These are phyloP conservation scores for Trichoderma guizhouense DNA, from an alignment of 2,329 filamentous ascomycete genomes.

Conservation along the genomic window DNA sequence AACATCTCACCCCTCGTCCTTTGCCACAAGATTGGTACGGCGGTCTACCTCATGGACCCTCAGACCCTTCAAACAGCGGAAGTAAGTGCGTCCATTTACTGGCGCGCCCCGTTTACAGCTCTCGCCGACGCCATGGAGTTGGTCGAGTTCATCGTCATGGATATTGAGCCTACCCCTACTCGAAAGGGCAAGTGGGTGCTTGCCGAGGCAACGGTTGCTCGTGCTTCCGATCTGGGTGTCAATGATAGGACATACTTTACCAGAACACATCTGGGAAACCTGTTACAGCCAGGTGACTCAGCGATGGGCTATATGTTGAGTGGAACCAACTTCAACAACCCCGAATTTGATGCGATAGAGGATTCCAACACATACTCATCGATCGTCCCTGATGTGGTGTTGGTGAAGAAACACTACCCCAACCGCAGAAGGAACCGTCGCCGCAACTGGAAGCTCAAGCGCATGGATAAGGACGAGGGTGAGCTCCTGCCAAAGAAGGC, in stretches of 20 bases:
- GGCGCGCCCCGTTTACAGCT: constrained; percentile 81
- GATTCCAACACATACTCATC: constrained; percentile 70
- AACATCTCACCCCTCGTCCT: constrained; percentile 85
- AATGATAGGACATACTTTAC: constrained; percentile 89
- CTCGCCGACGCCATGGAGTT: constrained; percentile 82
- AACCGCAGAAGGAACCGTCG: constrained; percentile 75
- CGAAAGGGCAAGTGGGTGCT: constrained; percentile 79
- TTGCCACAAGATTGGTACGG: constrained; percentile 84
- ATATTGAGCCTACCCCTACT: constrained; percentile 76
- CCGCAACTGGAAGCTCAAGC: constrained; percentile 92
- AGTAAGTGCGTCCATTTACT: constrained; percentile 78
- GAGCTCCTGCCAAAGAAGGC: constrained; percentile 83
- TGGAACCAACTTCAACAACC: constrained; percentile 90
- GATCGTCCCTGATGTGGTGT: constrained; percentile 82
- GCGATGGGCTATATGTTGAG: constrained; percentile 91
- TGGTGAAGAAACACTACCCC: constrained; percentile 96
- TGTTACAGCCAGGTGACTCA: constrained; percentile 85
- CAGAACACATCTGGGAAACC: constrained; percentile 80
- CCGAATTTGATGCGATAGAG: constrained; percentile 79
- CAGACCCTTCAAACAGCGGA: constrained; percentile 89
- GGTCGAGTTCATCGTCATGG: constrained; percentile 90
- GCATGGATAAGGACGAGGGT: constrained; percentile 85
- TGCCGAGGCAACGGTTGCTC: constrained; percentile 83
- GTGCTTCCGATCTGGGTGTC: constrained; percentile 77
- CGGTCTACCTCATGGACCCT: constrained; percentile 85